Evolutionary conservation across 2,329 filamentous ascomycete species (phyloP), one percentile per base, ranked within the genome.

Genomic region (Penicillium oxalicum): DNA sequence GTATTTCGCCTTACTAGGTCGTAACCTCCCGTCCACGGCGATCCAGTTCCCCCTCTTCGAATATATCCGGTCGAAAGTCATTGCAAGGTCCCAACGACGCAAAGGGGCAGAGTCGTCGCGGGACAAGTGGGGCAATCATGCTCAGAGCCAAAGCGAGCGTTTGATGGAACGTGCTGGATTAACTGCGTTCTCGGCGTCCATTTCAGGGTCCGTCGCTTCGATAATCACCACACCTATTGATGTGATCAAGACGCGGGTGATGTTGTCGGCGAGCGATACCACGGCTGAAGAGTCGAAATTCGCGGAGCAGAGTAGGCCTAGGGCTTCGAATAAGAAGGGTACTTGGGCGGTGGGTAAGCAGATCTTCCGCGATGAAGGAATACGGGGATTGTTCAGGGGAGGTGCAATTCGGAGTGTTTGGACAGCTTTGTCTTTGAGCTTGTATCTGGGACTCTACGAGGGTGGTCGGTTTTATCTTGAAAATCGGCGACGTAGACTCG

Each of bases 21-120:
- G 91, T 2, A 95, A 95, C 64, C 67, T 95, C 3, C 90, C 90
- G 0, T 93, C 91, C 57, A 95, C 89, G 3, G 89, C 87, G 0
- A 75, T 95, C 57, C 88, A 95, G 61, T 95, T 95, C 57, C 90
- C 90, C 4, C 76, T 93, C 57, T 95, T 93, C 61, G 90, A 95
- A 71, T 74, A 80, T 40, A 61, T 89, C 45, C 83, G 86, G 48
- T 67, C 70, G 34, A 64, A 62, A 4, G 76, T 89, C 9, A 71
- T 71, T 50, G 61, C 65, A 13, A 72, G 72, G 35, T 62, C 78
- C 37, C 47, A 56, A 35, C 66, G 74, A 41, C 56, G 59, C 4
- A 64, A 62, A 36, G 53, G 51, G 57, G 40, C 4, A 26, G n/a
- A 29, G 5, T 25, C 25, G 5, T n/a, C 25, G 4, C 9, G 2